Evolutionary conservation across 352 stramenopile genomes (phyloP).

Genomic region (Phytophthora agathidicida): DNA sequence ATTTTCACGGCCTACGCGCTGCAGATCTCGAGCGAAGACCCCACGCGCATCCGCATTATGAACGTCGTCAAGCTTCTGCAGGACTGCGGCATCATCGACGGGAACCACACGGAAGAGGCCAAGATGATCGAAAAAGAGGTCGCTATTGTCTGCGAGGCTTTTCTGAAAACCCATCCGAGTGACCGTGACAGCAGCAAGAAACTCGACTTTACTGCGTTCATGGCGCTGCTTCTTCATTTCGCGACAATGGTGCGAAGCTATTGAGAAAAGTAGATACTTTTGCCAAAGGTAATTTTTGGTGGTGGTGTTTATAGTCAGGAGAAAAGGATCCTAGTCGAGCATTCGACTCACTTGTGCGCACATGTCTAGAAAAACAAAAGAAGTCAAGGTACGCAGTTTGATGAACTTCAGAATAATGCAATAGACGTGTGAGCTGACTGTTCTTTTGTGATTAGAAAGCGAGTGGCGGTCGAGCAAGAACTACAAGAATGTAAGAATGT

Average conservation of each 20-base stretch:
- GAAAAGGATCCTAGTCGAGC: slow-evolving; percentile 55
- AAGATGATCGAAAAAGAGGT: slow-evolving; percentile 78
- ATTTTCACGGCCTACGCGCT: slow-evolving; percentile 81
- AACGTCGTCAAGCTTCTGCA: slow-evolving; percentile 81
- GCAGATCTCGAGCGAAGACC: slow-evolving; percentile 79
- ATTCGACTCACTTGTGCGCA: slow-evolving; percentile 70
- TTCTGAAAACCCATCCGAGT: slow-evolving; percentile 62
- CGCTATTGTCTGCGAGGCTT: slow-evolving; percentile 77
- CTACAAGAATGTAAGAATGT: slow-evolving; percentile 75
- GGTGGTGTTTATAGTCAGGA: slow-evolving; percentile 41
- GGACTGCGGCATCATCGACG: slow-evolving; percentile 75
- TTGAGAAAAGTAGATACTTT: not conserved
- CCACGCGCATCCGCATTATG: slow-evolving; percentile 67
- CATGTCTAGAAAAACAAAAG: slow-evolving; percentile 71
- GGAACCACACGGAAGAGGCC: slow-evolving; percentile 50
- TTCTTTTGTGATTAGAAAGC: slow-evolving; percentile 31
- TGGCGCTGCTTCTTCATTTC: slow-evolving; percentile 71
- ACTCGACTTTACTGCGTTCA: slow-evolving; percentile 73
- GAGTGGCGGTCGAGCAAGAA: slow-evolving; percentile 51
- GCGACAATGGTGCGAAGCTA: slow-evolving; percentile 57
- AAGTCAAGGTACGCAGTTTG: slow-evolving; percentile 43
- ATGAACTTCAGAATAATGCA: not conserved
- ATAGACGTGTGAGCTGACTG: not conserved
- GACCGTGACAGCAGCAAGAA: slow-evolving; percentile 69
- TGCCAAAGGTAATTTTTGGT: too few relatives aligned